These are phyloP conservation scores for Hyphopichia burtonii DNA, from an alignment of 1,139 yeast species.

Conservation along the genomic window DNA sequence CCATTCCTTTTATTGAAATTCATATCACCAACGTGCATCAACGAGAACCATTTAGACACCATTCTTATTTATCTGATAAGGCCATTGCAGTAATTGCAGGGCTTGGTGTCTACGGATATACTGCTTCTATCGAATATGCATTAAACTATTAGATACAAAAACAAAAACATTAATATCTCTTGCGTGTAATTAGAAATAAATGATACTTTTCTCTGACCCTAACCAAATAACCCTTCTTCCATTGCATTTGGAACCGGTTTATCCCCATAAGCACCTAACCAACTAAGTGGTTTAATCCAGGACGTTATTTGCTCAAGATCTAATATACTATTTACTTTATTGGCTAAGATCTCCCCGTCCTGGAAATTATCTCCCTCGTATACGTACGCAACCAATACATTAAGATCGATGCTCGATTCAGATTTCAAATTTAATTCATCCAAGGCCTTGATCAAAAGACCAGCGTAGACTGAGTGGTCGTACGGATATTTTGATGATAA, in stretches of 20 bases:
- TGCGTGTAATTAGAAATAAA: no score
- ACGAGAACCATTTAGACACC: constrained; percentile 51
- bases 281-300: constrained; percentile 67
- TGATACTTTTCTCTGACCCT: no score
- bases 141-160: constrained; percentile 37
- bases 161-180: no score
- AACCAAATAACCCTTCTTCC: constrained; percentile 78
- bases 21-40: constrained; percentile 52
- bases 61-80: constrained; percentile 46
- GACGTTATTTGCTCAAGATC: constrained; percentile 8
- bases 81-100: constrained; percentile 51
- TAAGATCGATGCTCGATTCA: constrained; percentile 13
- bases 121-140: constrained; percentile 48
- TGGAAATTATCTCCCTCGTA: constrained; percentile 87
- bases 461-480: constrained; percentile 11
- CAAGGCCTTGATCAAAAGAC: constrained; percentile 7
- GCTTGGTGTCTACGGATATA: constrained; percentile 49
- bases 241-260: constrained; percentile 62
- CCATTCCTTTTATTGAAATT: constrained; percentile 48
- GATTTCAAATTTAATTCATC: constrained; percentile 8
- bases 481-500: constrained; percentile 7
- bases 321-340: constrained; percentile 27
- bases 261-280: constrained; percentile 85
- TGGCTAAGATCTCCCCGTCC: constrained; percentile 66
- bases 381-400: constrained; percentile 50